Base-by-base conservation (phyloP, 495 filamentous ascomycete species). In the Penicillium desertorum region DNA sequence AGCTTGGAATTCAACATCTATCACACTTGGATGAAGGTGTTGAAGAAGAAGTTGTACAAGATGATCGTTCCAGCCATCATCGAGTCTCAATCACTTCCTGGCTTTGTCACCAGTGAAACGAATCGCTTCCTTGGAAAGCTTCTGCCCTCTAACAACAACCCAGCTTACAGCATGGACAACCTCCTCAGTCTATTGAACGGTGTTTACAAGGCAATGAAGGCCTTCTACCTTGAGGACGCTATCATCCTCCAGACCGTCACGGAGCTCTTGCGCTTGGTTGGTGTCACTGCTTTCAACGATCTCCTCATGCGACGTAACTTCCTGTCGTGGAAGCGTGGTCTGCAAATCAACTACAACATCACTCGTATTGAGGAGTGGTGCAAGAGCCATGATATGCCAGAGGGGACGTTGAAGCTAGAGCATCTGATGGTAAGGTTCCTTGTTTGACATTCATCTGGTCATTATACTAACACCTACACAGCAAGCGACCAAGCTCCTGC, bases 301-400 rank as follows among this genome's bases (percentile, higher is more conserved):
- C 81, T 99, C 47, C 83, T 99, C 43, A 96, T 99, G 91, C 84
- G 95, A 53, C 84, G 95, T 58, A 97, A 97, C 72, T 99, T 99
- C 83, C 84, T 99, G 54, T 96, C 92, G 14, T 99, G 95, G 95
- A 99, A 99, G 79, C 88, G 95, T 70, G 95, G 95, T 56, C 79
- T 99, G 46, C 95, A 99, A 78, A 99, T 99, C 76, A 99, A 99
- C 75, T 99, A 99, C 79, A 98, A 99, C 75, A 99, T 99, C 69
- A 99, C 95, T 23, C 85, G 95, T 30, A 98, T 99, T 54, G 95
- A 99, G 73, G 95, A 99, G 76, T 99, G 95, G 95, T 99, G 95
- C 76, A 99, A 99, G 83, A 96, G 92, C 67, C 95, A 99, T 72
- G 95, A 98, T 65, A 97, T 99, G 92, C 95, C 95, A 6, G 93